Evolutionary conservation across 805 yeast genomes (phyloP).

Genomic region (Hanseniaspora hatyaiensis): DNA sequence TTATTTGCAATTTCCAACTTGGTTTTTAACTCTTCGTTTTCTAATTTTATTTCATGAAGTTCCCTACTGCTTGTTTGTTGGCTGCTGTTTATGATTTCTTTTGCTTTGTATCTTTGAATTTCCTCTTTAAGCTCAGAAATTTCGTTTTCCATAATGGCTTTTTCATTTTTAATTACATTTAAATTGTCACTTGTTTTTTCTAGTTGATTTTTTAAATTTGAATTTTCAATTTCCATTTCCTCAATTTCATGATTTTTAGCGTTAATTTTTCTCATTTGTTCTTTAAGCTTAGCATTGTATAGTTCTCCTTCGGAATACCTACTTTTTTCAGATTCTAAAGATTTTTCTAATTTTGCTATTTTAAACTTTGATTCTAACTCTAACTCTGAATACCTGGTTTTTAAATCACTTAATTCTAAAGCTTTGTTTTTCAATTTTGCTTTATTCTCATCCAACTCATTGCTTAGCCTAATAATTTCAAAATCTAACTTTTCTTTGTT

Average conservation of each 20-base stretch:
- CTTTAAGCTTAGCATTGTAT: slow-evolving; percentile 14
- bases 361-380: slow-evolving; percentile 18
- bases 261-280: slow-evolving; percentile 14
- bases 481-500: slow-evolving; percentile 17
- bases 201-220: background rate
- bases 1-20: background rate
- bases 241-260: slow-evolving; percentile 16
- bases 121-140: background rate
- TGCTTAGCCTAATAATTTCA: slow-evolving; percentile 16
- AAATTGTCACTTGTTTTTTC: background rate
- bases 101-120: background rate
- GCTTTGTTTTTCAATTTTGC: slow-evolving; percentile 17
- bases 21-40: background rate
- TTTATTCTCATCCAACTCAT: slow-evolving; percentile 18
- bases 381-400: slow-evolving; percentile 19
- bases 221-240: background rate
- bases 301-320: slow-evolving; percentile 16
- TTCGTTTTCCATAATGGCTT: background rate
- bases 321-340: slow-evolving; percentile 9
- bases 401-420: slow-evolving; percentile 19
- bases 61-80: background rate
- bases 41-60: background rate
- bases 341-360: background rate
- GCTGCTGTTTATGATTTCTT: no score
- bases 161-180: background rate